Evolutionary conservation across 805 yeast genomes (phyloP), one percentile per base, ranked within the genome.

Genomic region (Zygosaccharomyces gambellarensis): DNA sequence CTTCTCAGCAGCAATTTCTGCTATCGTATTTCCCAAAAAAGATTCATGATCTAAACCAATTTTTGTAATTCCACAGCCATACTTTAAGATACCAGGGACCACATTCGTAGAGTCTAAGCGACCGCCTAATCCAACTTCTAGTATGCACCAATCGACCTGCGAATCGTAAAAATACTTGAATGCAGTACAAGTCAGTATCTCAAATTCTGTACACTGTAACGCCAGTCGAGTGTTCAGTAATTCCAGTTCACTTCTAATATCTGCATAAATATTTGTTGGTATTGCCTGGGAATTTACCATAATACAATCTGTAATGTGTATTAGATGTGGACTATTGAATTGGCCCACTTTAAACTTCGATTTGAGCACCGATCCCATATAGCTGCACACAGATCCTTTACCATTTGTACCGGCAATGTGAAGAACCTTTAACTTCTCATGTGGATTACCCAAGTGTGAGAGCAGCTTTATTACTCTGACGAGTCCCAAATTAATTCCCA

Each of bases 331-430:
- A 3, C 95, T 85, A 1, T 95, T 90, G 71, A 90, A 92, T 52
- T 84, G 78, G 0, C 98, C 98, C 46, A 82, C 67, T 17, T 27
- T 71, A 21, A 79, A 72, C 49, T 47, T 11, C 65, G 63, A 19
- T 79, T 73, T 23, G 14, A 90, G 66, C 2, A 84, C 73, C 14
- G 89, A 80, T 3, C 89, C 75, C 7, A 94, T 50, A 63, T 90
- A 90, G 0, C 97, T 83, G 50, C 95, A 82, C 0, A 90, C 87
- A 0, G 97, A 90, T 0, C 99, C 99, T 62, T 92, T 92, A 0
- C 99, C 99, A 63, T 92, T 92, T 7, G 99, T 92, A 0, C 99
- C 99, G 0, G 97, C 97, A 3, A 94, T 77, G 62, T 94, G 99
- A n/a, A 94, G 71, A 0, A 89, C 82, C 52, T 79, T 78, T 60